A percentile compares a stretch with the other conserved stretches of the same genome.
phyloP scores from a whole-genome alignment of 495 filamentous ascomycete species.

The Corynascus novoguineensis region DNA sequence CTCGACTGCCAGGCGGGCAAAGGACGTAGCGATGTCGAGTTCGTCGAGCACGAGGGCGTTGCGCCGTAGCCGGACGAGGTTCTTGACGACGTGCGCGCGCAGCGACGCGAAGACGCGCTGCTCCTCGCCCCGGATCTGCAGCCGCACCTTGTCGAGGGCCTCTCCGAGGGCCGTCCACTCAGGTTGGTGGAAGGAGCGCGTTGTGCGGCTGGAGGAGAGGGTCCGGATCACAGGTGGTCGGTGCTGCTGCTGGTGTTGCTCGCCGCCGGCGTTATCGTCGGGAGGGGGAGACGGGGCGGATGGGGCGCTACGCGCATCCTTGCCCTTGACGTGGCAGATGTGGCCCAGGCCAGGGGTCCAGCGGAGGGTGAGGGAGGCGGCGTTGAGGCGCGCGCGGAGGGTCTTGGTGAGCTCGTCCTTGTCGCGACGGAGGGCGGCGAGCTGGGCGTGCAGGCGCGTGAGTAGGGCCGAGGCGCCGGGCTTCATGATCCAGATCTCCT shows the following conservation, averaged over 20 bases:
- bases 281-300: neutral
- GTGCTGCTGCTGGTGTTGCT: conserved; percentile 28
- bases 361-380: conserved; percentile 62
- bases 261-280: conserved; percentile 16
- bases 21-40: conserved; percentile 81
- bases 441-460: conserved; percentile 56
- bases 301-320: conserved; percentile 46
- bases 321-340: conserved; percentile 85
- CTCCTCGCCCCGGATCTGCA: conserved; percentile 76
- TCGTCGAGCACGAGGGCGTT: conserved; percentile 89
- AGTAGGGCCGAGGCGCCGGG: conserved; percentile 61
- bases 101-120: conserved; percentile 63
- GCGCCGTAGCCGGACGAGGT: conserved; percentile 74
- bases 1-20: conserved; percentile 70
- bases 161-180: conserved; percentile 78
- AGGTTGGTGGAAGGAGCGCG: conserved; percentile 75
- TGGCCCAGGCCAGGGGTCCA: conserved; percentile 83
- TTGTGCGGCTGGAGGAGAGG: conserved; percentile 74
- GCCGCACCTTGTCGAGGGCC: conserved; percentile 62
- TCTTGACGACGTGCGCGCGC: conserved; percentile 67
- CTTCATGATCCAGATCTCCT: conserved; percentile 84
- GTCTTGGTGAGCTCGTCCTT: conserved; percentile 54
- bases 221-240: conserved; percentile 47
- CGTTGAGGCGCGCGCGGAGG: conserved; percentile 49
- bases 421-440: conserved; percentile 53